Conservation (phyloP, 2,329 filamentous ascomycete species). For the Cercospora janseana region DNA sequence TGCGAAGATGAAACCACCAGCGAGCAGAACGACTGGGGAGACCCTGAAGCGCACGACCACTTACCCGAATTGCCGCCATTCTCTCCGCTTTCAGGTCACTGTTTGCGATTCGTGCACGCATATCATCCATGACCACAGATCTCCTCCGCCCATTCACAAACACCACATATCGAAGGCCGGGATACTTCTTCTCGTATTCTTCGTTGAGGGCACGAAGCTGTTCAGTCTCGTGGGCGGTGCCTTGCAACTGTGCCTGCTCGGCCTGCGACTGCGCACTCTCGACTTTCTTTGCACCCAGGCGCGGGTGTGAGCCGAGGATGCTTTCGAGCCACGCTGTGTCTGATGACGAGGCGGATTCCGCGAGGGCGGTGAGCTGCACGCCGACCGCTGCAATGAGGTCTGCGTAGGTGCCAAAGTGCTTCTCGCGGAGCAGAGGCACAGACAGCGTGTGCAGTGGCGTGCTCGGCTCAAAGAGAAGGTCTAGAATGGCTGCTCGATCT, state of each 20-base stretch:
- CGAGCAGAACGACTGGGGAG: no score
- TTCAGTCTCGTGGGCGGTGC: constrained; percentile 53
- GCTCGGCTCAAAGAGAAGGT: constrained; percentile 82
- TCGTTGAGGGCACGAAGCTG: constrained; percentile 64
- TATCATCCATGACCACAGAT: constrained; percentile 75
- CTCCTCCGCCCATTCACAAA: constrained; percentile 83
- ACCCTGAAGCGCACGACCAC: constrained; percentile 31
- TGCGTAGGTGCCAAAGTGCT: constrained; percentile 64
- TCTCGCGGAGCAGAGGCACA: constrained; percentile 62
- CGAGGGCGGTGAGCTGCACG: constrained; percentile 60
- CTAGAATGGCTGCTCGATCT: constrained; percentile 60
- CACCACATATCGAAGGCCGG: constrained; percentile 81
- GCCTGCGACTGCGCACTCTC: constrained; percentile 77
- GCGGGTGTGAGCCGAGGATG: constrained; percentile 78
- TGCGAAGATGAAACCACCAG: constrained; percentile 8
- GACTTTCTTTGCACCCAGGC: constrained; percentile 76
- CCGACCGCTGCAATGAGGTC: constrained; percentile 68
- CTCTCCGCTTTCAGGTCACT: constrained; percentile 67
- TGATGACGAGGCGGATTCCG: constrained; percentile 50
- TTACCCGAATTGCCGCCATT: constrained; percentile 69
- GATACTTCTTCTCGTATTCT: constrained; percentile 77
- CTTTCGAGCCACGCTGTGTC: constrained; percentile 61
- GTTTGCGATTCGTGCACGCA: constrained; percentile 69
- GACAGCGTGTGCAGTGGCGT: constrained; percentile 69
- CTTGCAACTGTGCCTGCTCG: constrained; percentile 75